Base-by-base conservation (phyloP, 2,329 filamentous ascomycete genomes). In the Tolypocladium guangdongense region DNA sequence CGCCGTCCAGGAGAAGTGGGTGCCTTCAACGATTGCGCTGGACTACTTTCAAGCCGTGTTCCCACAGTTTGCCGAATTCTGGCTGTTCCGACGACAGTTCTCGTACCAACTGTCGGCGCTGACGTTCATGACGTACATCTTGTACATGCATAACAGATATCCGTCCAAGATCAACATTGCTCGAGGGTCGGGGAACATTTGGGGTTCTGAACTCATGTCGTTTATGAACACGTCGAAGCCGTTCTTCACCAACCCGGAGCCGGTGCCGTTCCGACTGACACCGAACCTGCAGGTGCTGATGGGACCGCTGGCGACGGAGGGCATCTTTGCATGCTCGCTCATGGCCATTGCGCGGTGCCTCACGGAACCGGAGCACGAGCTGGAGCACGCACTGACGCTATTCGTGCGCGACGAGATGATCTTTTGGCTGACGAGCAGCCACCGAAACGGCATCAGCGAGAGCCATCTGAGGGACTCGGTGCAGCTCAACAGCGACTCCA, bases 361-460 rank as follows among this genome's bases (percentile, higher is more conserved):
- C 56, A 95, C 91, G 14, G 91, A 97, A 65, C 89, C 91, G 30
- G 83, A 88, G 65, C 81, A 83, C 63, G 91, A 97, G 69, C 81
- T 99, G n/a, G 93, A 96, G 67, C 91, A 96, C 69, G 90, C 95
- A 56, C 80, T 99, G 50, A 89, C 86, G 54, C 82, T 99, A 55
- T 97, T 97, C 68, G 93, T 99, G 57, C 84, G 93, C 7, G 93
- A 99, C 64, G 93, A 99, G 72, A 95, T 99, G 81, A 91, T 92
- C 59, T 95, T 91, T 73, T 99, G 93, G 93, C 91, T 91, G 62
- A 95, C 88, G 3, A 87, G 84, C 59, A 81, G 75, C 58, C 88
- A 95, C 66, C 82, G 90, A 14, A 68, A 64, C 41, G 65, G 62
- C 20, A 71, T 72, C 49, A 69, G 68, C 46, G 84, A 89, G 55